phyloP scores from a whole-genome alignment of 345 rosid species.

The Euphorbia lathyris region DNA sequence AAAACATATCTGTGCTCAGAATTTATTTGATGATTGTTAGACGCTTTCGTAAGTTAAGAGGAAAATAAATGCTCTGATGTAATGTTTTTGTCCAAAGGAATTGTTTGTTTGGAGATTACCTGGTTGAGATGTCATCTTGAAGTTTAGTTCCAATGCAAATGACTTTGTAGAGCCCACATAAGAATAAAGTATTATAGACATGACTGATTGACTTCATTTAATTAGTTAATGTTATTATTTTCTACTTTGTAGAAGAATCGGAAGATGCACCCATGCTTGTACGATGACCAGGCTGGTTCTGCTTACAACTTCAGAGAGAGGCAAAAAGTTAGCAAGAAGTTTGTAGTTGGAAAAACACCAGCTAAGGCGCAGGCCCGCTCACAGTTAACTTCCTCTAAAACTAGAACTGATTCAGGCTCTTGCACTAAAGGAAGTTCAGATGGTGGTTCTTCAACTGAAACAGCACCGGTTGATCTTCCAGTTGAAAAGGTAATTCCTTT shows the following conservation, averaged over 20 bases:
- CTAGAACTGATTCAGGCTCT: conserved; percentile 26
- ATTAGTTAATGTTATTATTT: conserved; percentile 13
- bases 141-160: neutral
- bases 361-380: conserved; percentile 26
- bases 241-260: conserved; percentile 49
- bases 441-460: conserved; percentile 26
- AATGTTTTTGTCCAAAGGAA: neutral
- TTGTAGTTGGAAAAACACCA: conserved; percentile 13
- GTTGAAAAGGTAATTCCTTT: conserved; percentile 38
- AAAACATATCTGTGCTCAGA: neutral
- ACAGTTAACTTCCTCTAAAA: conserved; percentile 24
- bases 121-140: conserved; percentile 1
- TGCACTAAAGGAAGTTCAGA: conserved; percentile 7
- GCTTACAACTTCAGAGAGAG: conserved; percentile 77
- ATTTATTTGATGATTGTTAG: neutral
- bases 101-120: neutral
- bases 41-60: neutral
- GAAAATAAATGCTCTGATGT: neutral
- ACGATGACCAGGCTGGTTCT: conserved; percentile 61
- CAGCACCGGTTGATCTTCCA: conserved; percentile 35
- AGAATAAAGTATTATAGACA: neutral
- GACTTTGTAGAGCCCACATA: neutral
- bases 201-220: neutral
- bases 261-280: conserved; percentile 76
- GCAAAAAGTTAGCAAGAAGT: conserved; percentile 32